phyloP scores from a whole-genome alignment of 495 filamentous ascomycete species.

The Xylaria scruposa region DNA sequence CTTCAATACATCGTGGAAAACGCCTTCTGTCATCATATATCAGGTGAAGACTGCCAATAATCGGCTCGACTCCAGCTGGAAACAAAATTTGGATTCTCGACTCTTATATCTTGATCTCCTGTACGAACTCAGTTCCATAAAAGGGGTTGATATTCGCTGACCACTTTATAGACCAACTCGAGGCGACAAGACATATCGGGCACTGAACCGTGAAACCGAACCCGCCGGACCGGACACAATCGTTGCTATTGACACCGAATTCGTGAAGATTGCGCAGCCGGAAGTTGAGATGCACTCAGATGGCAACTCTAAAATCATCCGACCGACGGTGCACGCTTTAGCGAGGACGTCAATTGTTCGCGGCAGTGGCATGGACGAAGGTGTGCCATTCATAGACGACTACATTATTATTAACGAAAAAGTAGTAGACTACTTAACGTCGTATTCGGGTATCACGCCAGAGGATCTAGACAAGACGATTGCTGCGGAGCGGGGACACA shows the following conservation, averaged over 20 bases:
- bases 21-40: slow-evolving; percentile 83
- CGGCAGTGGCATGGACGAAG: slow-evolving; percentile 75
- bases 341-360: slow-evolving; percentile 89
- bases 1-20: slow-evolving; percentile 90
- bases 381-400: slow-evolving; percentile 92
- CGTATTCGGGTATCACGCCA: slow-evolving; percentile 85
- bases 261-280: slow-evolving; percentile 86
- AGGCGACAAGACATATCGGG: slow-evolving; percentile 56
- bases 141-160: slow-evolving; percentile 24
- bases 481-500: slow-evolving; percentile 65
- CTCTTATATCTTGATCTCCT: slow-evolving; percentile 81
- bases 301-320: slow-evolving; percentile 82
- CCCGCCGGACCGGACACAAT: slow-evolving; percentile 72
- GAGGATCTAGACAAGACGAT: slow-evolving; percentile 79
- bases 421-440: slow-evolving; percentile 95
- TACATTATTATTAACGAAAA: slow-evolving; percentile 90
- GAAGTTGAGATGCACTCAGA: slow-evolving; percentile 94
- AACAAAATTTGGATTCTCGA: slow-evolving; percentile 77
- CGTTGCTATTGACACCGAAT: slow-evolving; percentile 93
- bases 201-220: slow-evolving; percentile 69
- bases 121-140: slow-evolving; percentile 44
- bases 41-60: slow-evolving; percentile 79
- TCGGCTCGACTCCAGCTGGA: slow-evolving; percentile 84
- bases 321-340: slow-evolving; percentile 82
- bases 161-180: slow-evolving; percentile 39